Evolutionary conservation across 2,329 filamentous ascomycete species (phyloP).

Genomic region (Xylaria sp.): DNA sequence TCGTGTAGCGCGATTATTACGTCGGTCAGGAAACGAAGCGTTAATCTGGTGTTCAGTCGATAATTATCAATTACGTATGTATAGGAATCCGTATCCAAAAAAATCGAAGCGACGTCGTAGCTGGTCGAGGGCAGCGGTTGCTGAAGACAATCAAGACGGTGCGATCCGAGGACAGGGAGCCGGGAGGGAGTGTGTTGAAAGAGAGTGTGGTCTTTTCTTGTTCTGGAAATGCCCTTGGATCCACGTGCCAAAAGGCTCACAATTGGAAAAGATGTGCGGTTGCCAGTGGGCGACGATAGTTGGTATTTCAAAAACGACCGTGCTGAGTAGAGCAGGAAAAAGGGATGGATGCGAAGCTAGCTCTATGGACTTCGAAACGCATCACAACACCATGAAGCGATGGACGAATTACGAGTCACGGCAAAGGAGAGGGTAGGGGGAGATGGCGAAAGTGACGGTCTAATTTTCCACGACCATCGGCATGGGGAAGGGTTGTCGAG

Average conservation of each 20-base stretch:
- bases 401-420: constrained; percentile 17
- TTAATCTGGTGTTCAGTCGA: constrained; percentile 1
- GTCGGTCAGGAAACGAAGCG: constrained; percentile 6
- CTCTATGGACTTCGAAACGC: constrained; percentile 11
- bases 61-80: constrained; percentile 24
- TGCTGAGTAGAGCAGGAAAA: constrained; percentile 10
- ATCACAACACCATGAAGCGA: constrained; percentile 15
- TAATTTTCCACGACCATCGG: constrained; percentile 12
- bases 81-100: neutral
- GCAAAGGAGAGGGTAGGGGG: constrained; percentile 10
- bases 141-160: constrained; percentile 4
- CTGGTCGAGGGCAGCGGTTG: neutral
- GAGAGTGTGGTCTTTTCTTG: constrained; percentile 10
- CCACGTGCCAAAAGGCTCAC: constrained; percentile 22
- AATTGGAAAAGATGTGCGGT: constrained; percentile 21
- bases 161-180: constrained; percentile 4
- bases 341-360: constrained; percentile 6
- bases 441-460: constrained; percentile 6
- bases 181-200: constrained; percentile 9
- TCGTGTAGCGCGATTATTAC: neutral
- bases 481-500: constrained; percentile 4
- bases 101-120: constrained; percentile 7
- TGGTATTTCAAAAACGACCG: constrained; percentile 13
- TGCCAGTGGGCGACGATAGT: constrained; percentile 22
- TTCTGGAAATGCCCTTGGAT: constrained; percentile 8